A percentile compares a stretch with the other conserved stretches of the same genome.
Evolutionary conservation across 192 early-diverging fungal species (phyloP).

Genomic region (Kappamyces sp.): DNA sequence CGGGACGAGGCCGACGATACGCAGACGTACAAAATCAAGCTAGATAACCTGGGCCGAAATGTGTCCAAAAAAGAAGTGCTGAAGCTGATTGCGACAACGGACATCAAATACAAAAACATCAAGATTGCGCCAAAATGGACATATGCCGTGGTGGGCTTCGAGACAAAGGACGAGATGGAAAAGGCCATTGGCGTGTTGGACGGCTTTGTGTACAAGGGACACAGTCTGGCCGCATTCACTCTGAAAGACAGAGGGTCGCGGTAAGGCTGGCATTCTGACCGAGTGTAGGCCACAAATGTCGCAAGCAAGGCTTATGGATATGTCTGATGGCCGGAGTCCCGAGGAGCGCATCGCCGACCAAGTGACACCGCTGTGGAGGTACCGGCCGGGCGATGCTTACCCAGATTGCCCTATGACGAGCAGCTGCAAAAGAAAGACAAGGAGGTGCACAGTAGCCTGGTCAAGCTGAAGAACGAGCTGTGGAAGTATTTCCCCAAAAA

Average conservation of each 20-base stretch:
- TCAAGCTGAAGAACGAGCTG: conserved; percentile 31
- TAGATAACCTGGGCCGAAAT: conserved; percentile 6
- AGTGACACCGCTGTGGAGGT: conserved; percentile 60
- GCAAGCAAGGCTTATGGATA: conserved; percentile 1
- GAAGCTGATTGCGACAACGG: conserved; percentile 3
- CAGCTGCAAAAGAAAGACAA: conserved; percentile 51
- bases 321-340: conserved; percentile 28
- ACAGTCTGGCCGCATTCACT: conserved; percentile 8
- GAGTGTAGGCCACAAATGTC: conserved; percentile 16
- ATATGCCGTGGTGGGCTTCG: conserved; percentile 30
- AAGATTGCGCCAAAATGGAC: conserved; percentile 40
- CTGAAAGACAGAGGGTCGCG: conserved; percentile 1
- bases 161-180: conserved; percentile 29
- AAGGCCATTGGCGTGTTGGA: conserved; percentile 25
- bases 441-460: conserved; percentile 30
- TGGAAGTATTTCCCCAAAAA: conserved; percentile 28
- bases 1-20: not conserved
- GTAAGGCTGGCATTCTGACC: too few species aligned
- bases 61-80: conserved; percentile 13
- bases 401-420: conserved; percentile 41
- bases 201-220: conserved; percentile 20
- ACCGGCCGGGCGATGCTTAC: too few species aligned
- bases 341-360: conserved; percentile 61
- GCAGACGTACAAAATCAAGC: conserved; percentile 2
- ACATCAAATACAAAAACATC: conserved; percentile 13